Evolutionary conservation across 139 green algal genomes (phyloP), one percentile per base, ranked within the genome.

Genomic region (Micractinium conductrix): DNA sequence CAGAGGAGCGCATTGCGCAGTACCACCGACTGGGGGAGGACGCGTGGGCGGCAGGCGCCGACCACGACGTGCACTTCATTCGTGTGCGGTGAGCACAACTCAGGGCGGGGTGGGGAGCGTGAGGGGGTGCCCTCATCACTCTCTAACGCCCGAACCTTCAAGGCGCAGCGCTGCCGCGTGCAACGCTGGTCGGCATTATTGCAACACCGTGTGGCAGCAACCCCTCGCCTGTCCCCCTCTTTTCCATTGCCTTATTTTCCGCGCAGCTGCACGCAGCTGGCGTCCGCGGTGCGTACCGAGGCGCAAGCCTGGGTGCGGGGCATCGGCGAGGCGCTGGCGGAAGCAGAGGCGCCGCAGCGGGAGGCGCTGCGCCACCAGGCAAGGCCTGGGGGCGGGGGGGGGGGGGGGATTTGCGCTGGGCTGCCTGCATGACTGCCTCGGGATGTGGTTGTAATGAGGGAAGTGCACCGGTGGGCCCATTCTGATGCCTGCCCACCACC

Each of bases 1-100:
- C 95, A 81, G 94, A 98, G 91, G 92, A 97, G 68, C 95, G 92
- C 79, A 88, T 98, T 42, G 83, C 85, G 24, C 92, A 94, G 76
- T 98, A 97, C 88, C 84, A 84, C 24, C 94, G 95, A 85, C 78
- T 94, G 70, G 80, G 86, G 58, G 63, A 79, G 85, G 72, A 91
- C 37, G 37, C 83, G 40, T 43, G 63, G 62, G 35, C 69, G 7
- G 74, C 63, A 0, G 45, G 53, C 37, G 17, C 12, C 21, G 37
- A 88, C 69, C 48, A 69, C 2, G 79, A 82, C 38, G 76, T 72
- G 45, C 63, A 50, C 33, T 75, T 75, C 63, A 40, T 84, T 2
- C 79, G 79, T 9, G 33, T 84, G 3, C 65, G 44, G 63, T 78
- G 78, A 70, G 74, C 12, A n/a, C n/a, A n/a, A n/a, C n/a, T n/a